A percentile compares a stretch with the other conserved stretches of the same genome.
These are phyloP conservation scores for Nicotiana tomentosiformis DNA, from an alignment of 257 asterid genomes.

Conservation along the genomic window DNA sequence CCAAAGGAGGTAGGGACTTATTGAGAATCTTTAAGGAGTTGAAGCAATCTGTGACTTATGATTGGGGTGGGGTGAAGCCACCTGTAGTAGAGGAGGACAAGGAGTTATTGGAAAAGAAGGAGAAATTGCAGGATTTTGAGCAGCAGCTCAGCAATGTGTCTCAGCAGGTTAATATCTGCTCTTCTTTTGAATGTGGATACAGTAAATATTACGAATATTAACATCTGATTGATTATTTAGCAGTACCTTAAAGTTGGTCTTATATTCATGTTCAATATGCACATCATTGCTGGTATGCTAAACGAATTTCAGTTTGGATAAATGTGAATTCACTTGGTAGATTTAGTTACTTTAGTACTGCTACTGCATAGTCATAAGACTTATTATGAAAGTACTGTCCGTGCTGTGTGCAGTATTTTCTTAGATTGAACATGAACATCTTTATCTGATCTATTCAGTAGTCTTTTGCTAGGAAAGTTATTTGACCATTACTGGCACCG, in stretches of 20 bases:
- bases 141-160: conserved; percentile 83
- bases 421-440: background rate
- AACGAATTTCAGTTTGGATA: conserved; percentile 1
- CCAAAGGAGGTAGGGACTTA: conserved; percentile 77
- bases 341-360: background rate
- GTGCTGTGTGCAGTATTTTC: background rate
- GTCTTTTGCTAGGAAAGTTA: background rate
- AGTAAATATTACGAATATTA: background rate
- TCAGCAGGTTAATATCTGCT: conserved; percentile 61
- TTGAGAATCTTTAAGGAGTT: conserved; percentile 78
- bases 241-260: background rate
- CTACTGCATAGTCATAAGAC: background rate
- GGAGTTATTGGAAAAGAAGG: conserved; percentile 72
- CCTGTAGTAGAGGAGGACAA: conserved; percentile 73
- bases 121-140: conserved; percentile 66
- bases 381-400: background rate
- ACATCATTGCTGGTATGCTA: background rate
- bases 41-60: conserved; percentile 82
- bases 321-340: background rate
- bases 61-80: conserved; percentile 83
- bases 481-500: conserved; percentile 1
- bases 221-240: background rate
- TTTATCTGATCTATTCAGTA: background rate
- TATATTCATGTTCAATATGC: background rate
- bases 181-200: background rate